These are phyloP conservation scores for Irpex sp. DNA, from an alignment of 1,284 basidiomycete genomes.

Conservation along the genomic window DNA sequence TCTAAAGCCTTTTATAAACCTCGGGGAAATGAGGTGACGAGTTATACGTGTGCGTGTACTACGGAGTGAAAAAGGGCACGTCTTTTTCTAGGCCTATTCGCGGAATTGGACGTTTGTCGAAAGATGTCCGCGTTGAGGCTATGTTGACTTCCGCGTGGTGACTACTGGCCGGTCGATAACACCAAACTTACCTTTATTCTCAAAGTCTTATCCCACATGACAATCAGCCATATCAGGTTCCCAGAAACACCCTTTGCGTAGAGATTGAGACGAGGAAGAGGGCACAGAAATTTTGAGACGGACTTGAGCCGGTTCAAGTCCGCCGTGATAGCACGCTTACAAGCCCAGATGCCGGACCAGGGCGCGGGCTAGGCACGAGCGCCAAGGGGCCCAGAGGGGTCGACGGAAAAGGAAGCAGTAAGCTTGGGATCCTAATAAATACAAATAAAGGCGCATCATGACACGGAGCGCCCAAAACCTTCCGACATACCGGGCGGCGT, in stretches of 20 bases:
- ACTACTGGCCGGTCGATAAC: no score
- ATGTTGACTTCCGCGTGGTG: no score
- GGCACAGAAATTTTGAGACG: no score
- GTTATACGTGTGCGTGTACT: not conserved
- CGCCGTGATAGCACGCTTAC: not conserved
- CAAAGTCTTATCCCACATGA: no score
- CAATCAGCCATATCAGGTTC: no score
- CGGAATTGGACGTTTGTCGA: not conserved
- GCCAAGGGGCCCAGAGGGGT: not conserved
- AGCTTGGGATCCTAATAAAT: constrained; percentile 8
- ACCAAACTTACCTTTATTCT: no score
- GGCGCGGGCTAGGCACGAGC: not conserved
- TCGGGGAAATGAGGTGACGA: not conserved
- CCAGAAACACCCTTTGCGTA: no score
- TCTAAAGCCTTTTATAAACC: not conserved
- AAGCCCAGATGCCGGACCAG: not conserved
- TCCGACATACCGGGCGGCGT: not conserved
- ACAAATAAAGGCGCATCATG: constrained; percentile 6
- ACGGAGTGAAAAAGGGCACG: not conserved
- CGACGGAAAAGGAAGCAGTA: not conserved
- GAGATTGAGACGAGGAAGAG: no score
- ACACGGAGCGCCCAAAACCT: not conserved
- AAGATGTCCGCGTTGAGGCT: not conserved
- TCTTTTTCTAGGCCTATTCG: not conserved
- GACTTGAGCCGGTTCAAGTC: not conserved